Evolutionary conservation across 1,284 basidiomycete genomes (phyloP), one percentile per base, ranked within the genome.

Genomic region (Phellopilus nigrolimitatus): DNA sequence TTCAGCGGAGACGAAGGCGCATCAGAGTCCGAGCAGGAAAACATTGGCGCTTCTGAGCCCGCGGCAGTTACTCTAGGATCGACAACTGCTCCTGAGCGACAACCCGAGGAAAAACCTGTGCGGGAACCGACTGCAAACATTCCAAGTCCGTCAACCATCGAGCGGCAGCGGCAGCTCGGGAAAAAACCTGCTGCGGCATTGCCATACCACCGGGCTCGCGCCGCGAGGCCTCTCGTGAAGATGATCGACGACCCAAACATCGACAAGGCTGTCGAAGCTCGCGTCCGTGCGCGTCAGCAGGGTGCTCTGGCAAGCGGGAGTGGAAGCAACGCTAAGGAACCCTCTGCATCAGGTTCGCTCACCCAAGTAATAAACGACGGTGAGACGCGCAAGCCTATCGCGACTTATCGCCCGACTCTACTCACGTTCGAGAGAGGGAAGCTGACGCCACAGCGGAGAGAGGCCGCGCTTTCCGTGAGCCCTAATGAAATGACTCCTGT

Each of bases 351-450:
- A 15, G 9, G 33, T 25, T 24, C 17, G 25, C 13, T n/a, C 13
- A 38, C 36, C 13, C 13, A n/a, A n/a, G n/a, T n/a, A n/a, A n/a
- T n/a, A n/a, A 12, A 24, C 7, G 42, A 31, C 5, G 13, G 17
- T 13, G 27, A 7, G 27, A 9, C 36, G 13, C 30, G 30, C 17
- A 46, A 38, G 15, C 42, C 49, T 8, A 24, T 6, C 12, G 22
- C 40, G 12, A 22, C 27, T 12, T n/a, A 21, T 12, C 40, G 22
- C 22, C 40, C 40, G 12, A 38, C 49, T 1, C 39, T 53, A n/a
- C 43, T 53, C 24, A 53, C 51, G 17, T 47, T 47, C 22, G 40
- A 36, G 28, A 53, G 47, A 19, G 51, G 51, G 19, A 53, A 53
- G 36, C 38, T 53, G 19, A 47, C 36, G 38, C 33, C 44, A 47